A percentile compares a stretch with the other conserved stretches of the same genome.
Conservation (phyloP, 2,329 filamentous ascomycete species). For the Alternaria arbusti region DNA sequence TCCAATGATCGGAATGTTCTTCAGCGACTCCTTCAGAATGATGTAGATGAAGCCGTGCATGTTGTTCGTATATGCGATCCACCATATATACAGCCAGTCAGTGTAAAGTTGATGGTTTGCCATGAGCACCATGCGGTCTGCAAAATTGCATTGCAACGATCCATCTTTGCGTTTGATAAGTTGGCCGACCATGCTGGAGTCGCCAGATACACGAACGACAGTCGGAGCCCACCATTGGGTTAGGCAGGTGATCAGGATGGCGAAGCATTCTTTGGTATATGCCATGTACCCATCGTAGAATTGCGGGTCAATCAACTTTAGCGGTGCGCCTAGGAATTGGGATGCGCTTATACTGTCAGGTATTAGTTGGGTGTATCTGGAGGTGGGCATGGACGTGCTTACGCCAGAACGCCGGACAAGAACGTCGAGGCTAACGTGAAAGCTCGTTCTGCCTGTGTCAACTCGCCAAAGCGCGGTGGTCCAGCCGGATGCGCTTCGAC, state of each 20-base stretch:
- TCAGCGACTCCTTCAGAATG: conserved; percentile 86
- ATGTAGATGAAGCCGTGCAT: conserved; percentile 91
- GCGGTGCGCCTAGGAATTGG: conserved; percentile 75
- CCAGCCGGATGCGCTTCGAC: conserved; percentile 53
- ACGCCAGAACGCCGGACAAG: conserved; percentile 57
- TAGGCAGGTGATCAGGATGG: conserved; percentile 76
- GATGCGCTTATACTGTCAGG: conserved; percentile 62
- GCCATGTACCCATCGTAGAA: conserved; percentile 88
- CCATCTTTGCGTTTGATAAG: conserved; percentile 74
- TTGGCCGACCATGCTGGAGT: conserved; percentile 78
- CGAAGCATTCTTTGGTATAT: conserved; percentile 84
- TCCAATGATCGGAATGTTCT: conserved; percentile 79
- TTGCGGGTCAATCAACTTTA: conserved; percentile 78
- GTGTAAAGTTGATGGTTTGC: conserved; percentile 91
- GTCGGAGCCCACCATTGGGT: conserved; percentile 90
- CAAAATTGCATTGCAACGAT: conserved; percentile 77
- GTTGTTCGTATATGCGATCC: conserved; percentile 83
- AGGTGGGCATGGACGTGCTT: conserved; percentile 19
- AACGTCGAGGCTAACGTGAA: conserved; percentile 59
- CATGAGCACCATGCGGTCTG: conserved; percentile 80
- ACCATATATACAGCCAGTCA: conserved; percentile 93
- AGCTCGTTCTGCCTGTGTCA: conserved; percentile 57
- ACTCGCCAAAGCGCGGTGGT: conserved; percentile 53
- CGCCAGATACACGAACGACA: conserved; percentile 80
- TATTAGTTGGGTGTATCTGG: conserved; percentile 16